These are phyloP conservation scores for Lignosus rhinocerotis DNA, from an alignment of 1,284 basidiomycete genomes.

Conservation along the genomic window DNA sequence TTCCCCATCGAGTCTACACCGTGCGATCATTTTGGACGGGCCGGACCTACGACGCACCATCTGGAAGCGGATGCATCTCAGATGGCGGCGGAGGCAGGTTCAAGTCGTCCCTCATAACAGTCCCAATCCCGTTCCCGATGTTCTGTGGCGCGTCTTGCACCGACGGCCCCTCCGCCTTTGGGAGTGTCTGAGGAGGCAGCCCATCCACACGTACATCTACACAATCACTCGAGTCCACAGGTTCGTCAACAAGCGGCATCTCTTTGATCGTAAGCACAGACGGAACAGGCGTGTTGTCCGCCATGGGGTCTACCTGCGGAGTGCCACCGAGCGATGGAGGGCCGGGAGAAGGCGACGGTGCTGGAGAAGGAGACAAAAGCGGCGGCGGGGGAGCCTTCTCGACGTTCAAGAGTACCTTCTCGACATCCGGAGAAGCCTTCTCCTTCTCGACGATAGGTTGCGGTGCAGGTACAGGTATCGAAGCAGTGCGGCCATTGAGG, in stretches of 20 bases:
- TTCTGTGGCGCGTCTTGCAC: neutral
- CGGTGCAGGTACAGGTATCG: neutral
- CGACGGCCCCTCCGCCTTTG: slow-evolving; percentile 3
- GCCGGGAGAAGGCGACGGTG: neutral
- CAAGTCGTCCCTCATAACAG: slow-evolving; percentile 2
- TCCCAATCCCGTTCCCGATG: neutral
- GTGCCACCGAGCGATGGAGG: neutral
- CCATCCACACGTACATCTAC: neutral
- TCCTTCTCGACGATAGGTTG: slow-evolving; percentile 24
- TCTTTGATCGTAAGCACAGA: slow-evolving; percentile 4
- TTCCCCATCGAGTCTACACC: neutral
- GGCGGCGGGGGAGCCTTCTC: slow-evolving; percentile 25
- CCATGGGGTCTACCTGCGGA: slow-evolving; percentile 11
- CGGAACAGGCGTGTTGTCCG: slow-evolving; percentile 8
- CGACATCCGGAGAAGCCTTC: neutral
- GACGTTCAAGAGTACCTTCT: neutral
- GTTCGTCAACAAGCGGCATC: slow-evolving; percentile 5
- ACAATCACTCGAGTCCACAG: neutral
- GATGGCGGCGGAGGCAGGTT: slow-evolving; percentile 3
- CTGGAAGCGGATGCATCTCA: slow-evolving; percentile 3
- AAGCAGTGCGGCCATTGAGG: slow-evolving; percentile 21
- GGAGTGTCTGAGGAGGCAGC: slow-evolving; percentile 3
- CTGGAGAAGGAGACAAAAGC: slow-evolving; percentile 1
- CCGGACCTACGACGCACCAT: slow-evolving; percentile 6
- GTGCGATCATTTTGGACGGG: too few species aligned